phyloP scores from a whole-genome alignment of 306 rosid species.

The Rosa persica region DNA sequence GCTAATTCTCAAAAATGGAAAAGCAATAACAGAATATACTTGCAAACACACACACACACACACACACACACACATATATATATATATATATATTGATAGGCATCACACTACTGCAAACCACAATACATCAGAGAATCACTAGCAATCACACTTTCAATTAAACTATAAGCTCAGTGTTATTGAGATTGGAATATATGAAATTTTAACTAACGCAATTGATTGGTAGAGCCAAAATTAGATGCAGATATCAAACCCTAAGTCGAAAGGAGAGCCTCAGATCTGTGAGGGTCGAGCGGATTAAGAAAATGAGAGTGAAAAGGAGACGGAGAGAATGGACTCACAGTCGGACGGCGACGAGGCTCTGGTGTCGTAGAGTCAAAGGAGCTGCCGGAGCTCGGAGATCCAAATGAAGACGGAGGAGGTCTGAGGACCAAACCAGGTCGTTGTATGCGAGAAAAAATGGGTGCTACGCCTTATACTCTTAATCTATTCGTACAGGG shows the following conservation, averaged over 20 bases:
- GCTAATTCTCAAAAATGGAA: neutral
- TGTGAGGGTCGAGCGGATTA: neutral
- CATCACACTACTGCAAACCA: neutral
- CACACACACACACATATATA: no score
- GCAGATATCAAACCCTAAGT: constrained; percentile 1
- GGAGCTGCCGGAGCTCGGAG: constrained; percentile 31
- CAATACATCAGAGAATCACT: neutral
- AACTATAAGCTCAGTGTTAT: neutral
- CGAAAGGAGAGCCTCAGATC: constrained; percentile 5
- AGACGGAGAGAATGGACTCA: constrained; percentile 16
- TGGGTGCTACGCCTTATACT: neutral
- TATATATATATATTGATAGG: neutral
- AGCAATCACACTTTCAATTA: neutral
- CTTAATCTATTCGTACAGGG: neutral
- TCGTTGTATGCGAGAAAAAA: neutral
- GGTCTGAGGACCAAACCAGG: constrained; percentile 17
- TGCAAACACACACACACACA: neutral
- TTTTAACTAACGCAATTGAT: neutral
- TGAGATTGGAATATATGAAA: neutral
- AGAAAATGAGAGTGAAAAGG: neutral
- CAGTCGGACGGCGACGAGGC: constrained; percentile 10
- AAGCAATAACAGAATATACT: neutral
- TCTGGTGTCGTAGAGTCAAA: neutral
- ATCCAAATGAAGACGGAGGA: constrained; percentile 17
- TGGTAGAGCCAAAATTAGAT: neutral